Conservation (phyloP, 164 flowering plant genomes). For the Kingdonia uniflora region DNA sequence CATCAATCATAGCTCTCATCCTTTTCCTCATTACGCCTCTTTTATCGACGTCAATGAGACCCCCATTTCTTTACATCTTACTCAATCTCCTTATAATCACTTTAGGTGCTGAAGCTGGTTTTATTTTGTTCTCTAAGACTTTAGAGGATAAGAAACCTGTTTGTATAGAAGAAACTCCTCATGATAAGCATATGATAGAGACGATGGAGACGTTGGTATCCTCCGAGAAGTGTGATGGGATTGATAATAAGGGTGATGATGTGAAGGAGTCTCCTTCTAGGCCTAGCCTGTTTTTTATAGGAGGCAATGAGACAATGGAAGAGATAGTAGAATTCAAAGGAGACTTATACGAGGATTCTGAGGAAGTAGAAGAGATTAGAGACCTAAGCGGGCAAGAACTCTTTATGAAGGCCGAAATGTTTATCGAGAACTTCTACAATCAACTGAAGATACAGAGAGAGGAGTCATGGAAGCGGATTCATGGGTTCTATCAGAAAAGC, state of each 20-base stretch:
- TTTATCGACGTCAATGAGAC: slow-evolving; percentile 42
- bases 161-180: not conserved
- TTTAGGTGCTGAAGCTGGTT: slow-evolving; percentile 62
- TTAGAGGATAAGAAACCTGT: not conserved
- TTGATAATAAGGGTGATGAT: slow-evolving; percentile 7
- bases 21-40: slow-evolving; percentile 43
- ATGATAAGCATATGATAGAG: slow-evolving; percentile 7
- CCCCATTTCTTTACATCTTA: slow-evolving; percentile 53
- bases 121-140: slow-evolving; percentile 32
- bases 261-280: slow-evolving; percentile 24
- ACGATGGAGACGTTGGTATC: slow-evolving; percentile 14
- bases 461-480: slow-evolving; percentile 61
- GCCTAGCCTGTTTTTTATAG: slow-evolving; percentile 55
- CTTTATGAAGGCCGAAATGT: slow-evolving; percentile 51
- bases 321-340: slow-evolving; percentile 4
- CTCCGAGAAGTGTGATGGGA: slow-evolving; percentile 16
- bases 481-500: slow-evolving; percentile 45
- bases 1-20: slow-evolving; percentile 33
- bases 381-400: slow-evolving; percentile 39
- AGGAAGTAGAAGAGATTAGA: slow-evolving; percentile 17
- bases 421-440: slow-evolving; percentile 67
- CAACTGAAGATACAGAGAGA: slow-evolving; percentile 78
- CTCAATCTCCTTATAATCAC: slow-evolving; percentile 56
- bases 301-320: slow-evolving; percentile 16
- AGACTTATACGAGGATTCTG: slow-evolving; percentile 16